Percentiles rank a stretch among this genome's conserved stretches.
These are phyloP conservation scores for Globisporangium camurandrum DNA, from an alignment of 352 stramenopile genomes.

Conservation along the genomic window DNA sequence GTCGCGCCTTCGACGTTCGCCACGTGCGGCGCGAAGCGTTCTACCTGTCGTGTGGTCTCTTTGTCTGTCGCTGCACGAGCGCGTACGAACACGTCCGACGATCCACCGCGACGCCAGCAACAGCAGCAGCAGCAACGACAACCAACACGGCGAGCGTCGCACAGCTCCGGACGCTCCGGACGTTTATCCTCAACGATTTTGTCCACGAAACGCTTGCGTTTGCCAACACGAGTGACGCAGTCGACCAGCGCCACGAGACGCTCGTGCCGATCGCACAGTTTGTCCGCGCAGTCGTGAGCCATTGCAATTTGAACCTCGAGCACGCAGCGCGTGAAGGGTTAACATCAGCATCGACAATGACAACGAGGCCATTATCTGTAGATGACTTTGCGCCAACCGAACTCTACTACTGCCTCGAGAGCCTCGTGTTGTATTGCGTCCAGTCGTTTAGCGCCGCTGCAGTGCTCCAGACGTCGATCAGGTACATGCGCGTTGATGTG, in stretches of 20 bases:
- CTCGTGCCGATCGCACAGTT: slow-evolving; percentile 62
- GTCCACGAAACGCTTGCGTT: slow-evolving; percentile 38
- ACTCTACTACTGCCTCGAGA: slow-evolving; percentile 10
- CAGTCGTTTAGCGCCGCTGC: slow-evolving; percentile 5
- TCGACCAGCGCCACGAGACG: slow-evolving; percentile 51
- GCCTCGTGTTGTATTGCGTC: slow-evolving; percentile 10
- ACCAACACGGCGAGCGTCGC: too few relatives aligned
- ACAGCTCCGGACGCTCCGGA: slow-evolving; percentile 32
- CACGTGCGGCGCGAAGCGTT: slow-evolving; percentile 65
- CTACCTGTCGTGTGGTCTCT: slow-evolving; percentile 67
- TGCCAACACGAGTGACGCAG: slow-evolving; percentile 13
- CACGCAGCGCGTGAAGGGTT: too few relatives aligned
- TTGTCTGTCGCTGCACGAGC: slow-evolving; percentile 50
- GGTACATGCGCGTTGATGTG: slow-evolving; percentile 2
- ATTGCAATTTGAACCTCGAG: slow-evolving; percentile 41
- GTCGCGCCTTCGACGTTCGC: slow-evolving; percentile 29
- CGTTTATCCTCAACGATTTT: slow-evolving; percentile 56
- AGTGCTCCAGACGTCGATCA: slow-evolving; percentile 10
- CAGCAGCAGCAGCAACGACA: background rate
- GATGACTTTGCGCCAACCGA: slow-evolving; percentile 14
- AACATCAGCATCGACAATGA: background rate
- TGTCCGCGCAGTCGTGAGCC: slow-evolving; percentile 55
- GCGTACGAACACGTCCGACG: slow-evolving; percentile 54
- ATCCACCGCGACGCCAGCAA: background rate
- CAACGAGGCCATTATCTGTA: slow-evolving; percentile 15